Conservation (phyloP, 139 green algal species). For the Protoeuglena noctilucae region DNA sequence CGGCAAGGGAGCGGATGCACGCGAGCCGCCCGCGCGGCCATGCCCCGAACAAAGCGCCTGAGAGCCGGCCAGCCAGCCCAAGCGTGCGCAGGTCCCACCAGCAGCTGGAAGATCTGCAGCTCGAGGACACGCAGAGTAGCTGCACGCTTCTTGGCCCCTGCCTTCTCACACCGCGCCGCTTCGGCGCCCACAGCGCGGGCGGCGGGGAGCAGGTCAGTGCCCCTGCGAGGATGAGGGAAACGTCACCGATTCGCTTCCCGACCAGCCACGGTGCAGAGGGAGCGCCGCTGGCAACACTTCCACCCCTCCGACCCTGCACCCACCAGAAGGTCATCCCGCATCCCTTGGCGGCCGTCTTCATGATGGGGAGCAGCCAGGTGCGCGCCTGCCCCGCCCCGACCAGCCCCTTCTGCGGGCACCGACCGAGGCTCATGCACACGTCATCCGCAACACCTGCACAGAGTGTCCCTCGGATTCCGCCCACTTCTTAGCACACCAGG, state of each 20-base stretch:
- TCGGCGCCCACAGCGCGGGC: conserved; percentile 29
- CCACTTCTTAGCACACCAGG: too few relatives aligned
- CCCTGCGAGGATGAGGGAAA: conserved; percentile 16
- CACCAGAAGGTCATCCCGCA: conserved; percentile 43
- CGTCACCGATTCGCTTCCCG: not conserved
- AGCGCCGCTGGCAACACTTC: not conserved
- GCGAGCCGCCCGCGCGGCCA: too few relatives aligned
- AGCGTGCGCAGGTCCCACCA: too few relatives aligned
- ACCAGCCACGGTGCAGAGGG: not conserved
- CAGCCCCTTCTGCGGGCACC: conserved; percentile 17
- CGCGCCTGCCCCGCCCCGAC: conserved; percentile 30
- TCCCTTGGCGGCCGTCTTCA: conserved; percentile 43
- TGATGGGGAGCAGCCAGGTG: conserved; percentile 80
- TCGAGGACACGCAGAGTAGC: too few relatives aligned
- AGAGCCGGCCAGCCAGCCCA: too few relatives aligned
- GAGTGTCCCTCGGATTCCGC: not conserved
- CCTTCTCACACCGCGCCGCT: conserved; percentile 18
- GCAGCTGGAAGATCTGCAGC: conserved; percentile 27
- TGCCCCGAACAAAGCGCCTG: too few relatives aligned
- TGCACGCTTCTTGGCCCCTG: too few relatives aligned
- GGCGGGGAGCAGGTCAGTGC: conserved; percentile 43
- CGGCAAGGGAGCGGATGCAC: too few relatives aligned
- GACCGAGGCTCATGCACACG: not conserved
- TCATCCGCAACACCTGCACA: conserved; percentile 2
- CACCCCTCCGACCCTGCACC: too few relatives aligned